Conservation (phyloP, 1,139 yeast genomes). For the Lodderomyces elongisporus region DNA sequence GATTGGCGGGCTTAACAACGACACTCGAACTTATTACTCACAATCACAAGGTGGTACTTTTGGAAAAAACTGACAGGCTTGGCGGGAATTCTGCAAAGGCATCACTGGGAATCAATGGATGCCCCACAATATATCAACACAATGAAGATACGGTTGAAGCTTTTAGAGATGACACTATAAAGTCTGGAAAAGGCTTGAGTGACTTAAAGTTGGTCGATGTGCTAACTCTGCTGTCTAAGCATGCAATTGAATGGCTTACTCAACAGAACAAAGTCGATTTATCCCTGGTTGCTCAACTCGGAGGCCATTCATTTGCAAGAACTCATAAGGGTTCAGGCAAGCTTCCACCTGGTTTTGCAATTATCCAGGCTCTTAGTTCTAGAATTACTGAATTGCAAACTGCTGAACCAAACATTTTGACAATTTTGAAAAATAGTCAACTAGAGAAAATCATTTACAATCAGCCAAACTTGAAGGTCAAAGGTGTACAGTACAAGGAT, state of each 20-base stretch:
- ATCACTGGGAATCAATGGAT: conserved; percentile 39
- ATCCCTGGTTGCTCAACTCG: conserved; percentile 25
- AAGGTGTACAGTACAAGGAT: conserved; percentile 21
- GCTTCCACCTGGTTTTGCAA: conserved; percentile 36
- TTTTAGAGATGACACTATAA: conserved; percentile 26
- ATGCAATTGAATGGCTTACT: conserved; percentile 31
- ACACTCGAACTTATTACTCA: conserved; percentile 21
- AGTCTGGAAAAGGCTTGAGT: conserved; percentile 28
- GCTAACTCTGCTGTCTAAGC: conserved; percentile 22
- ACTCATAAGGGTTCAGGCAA: conserved; percentile 32
- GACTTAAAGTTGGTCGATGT: conserved; percentile 21
- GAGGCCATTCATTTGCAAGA: conserved; percentile 35
- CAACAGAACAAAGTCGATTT: conserved; percentile 23
- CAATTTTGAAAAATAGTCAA: conserved; percentile 18
- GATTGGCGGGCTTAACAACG: conserved; percentile 35
- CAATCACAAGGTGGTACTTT: conserved; percentile 18
- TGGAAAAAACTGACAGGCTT: conserved; percentile 27
- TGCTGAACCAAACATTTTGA: conserved; percentile 14
- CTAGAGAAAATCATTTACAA: conserved; percentile 16
- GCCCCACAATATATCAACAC: conserved; percentile 26
- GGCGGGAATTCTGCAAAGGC: conserved; percentile 41
- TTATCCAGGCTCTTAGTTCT: conserved; percentile 23
- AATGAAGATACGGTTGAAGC: conserved; percentile 20
- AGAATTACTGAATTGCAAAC: conserved; percentile 15
- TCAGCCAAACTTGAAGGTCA: conserved; percentile 11